Evolutionary conservation across 805 yeast species (phyloP), one percentile per base, ranked within the genome.

Genomic region (Saccharomyces paradoxus): DNA sequence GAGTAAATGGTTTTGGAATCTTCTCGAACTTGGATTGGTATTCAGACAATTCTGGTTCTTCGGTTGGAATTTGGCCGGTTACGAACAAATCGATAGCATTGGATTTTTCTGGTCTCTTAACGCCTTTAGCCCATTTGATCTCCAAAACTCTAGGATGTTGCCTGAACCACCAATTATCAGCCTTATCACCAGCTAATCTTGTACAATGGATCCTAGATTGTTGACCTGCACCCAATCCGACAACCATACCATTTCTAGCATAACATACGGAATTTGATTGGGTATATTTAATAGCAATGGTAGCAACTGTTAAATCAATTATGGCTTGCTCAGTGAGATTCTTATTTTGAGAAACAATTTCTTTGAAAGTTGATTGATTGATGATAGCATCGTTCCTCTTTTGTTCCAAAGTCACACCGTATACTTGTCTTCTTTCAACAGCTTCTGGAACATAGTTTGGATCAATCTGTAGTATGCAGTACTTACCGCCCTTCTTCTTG

Each of bases 131-230:
- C 98, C 98, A 92, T 77, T 92, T 82, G 83, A 92, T 87, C 30
- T 77, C 95, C 56, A 92, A 77, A 13, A 92, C 98, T 71, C 79
- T 82, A 63, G 98, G 98, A 75, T 92, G 98, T 74, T 92, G 97
- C 79, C 99, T 86, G 68, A 92, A 82, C 98, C 98, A 92, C 98
- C 97, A 92, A 81, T 90, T 91, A 74, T 92, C 97, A 61, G 97
- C 97, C 80, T 92, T 92, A 70, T 92, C 99, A 72, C 98, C 98
- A 53, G 98, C 99, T 64, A 94, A 82, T 77, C 99, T 86, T 51
- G 98, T 94, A 79, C 99, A 92, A 79, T 92, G 99, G 69, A 92
- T 92, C 77, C 99, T 84, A 54, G 97, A 89, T 78, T 92, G 99
- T 79, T 92, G 99, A 63, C 99, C 99, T 57, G 99, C 99, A 69